Conservation (phyloP, 805 yeast species). For the Kluyveromyces aestuarii region DNA sequence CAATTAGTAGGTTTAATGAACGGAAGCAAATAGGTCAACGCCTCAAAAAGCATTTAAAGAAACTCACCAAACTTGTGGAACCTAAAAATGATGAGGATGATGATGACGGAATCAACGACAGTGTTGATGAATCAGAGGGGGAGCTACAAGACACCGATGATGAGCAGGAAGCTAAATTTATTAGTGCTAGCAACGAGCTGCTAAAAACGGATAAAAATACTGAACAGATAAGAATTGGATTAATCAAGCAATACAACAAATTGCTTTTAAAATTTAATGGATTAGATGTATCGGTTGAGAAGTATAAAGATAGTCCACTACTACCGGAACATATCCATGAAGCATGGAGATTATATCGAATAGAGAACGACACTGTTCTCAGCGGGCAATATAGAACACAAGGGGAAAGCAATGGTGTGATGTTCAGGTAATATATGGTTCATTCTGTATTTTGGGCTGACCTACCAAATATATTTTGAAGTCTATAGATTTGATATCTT, state of each 20-base stretch:
- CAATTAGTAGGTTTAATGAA: slow-evolving; percentile 30
- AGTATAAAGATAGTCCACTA: slow-evolving; percentile 46
- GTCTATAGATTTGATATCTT: not conserved
- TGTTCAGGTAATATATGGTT: slow-evolving; percentile 42
- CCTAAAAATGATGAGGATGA: slow-evolving; percentile 29
- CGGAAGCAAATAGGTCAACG: slow-evolving; percentile 32
- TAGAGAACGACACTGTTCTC: slow-evolving; percentile 57
- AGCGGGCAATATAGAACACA: slow-evolving; percentile 61
- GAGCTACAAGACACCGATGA: slow-evolving; percentile 25
- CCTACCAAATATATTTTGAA: not conserved
- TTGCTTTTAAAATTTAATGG: slow-evolving; percentile 22
- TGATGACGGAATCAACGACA: slow-evolving; percentile 5
- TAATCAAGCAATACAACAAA: slow-evolving; percentile 26
- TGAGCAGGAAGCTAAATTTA: slow-evolving; percentile 13
- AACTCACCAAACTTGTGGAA: slow-evolving; percentile 23
- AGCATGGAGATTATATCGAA: slow-evolving; percentile 72
- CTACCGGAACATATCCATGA: slow-evolving; percentile 80
- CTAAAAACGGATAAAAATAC: slow-evolving; percentile 18
- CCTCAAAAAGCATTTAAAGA: slow-evolving; percentile 30
- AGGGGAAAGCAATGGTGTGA: slow-evolving; percentile 60
- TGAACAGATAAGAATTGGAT: slow-evolving; percentile 17
- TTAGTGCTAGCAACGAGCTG: slow-evolving; percentile 16
- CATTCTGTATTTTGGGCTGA: not conserved
- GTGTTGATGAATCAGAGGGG: slow-evolving; percentile 22
- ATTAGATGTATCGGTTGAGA: slow-evolving; percentile 26